Evolutionary conservation across 75 land plant species (phyloP), one percentile per base, ranked within the genome.

Genomic region (Adiantum capillusveneris): DNA sequence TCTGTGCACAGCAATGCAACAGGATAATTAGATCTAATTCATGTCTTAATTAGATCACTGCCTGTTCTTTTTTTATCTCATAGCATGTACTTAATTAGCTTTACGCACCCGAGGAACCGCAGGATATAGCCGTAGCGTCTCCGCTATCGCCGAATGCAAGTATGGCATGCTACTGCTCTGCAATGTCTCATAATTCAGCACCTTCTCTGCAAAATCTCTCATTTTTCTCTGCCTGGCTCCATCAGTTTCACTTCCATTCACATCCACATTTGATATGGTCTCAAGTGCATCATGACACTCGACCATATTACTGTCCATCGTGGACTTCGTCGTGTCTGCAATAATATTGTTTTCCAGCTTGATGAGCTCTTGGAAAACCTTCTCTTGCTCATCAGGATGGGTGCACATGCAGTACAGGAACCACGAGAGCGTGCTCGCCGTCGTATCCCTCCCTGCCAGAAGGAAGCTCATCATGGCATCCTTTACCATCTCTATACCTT

Each of bases 391-490:
- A n/a, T 43, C 51, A 13, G 70, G 70, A 31, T 73, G 48, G 18
- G 24, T 29, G 59, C 70, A 55, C 54, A 73, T 39, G 49, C 72
- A 56, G 60, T 65, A 73, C 27, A 67, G 31, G 18, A 73, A 61
- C 76, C 76, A 73, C 16, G 76, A 67, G 46, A 73, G 55, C 12
- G 65, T 60, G 20, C 53, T 56, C 18, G 71, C 76, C 18, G 76
- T 73, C 37, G 76, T 73, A 59, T 73, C 76, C 31, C 76, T 29
- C 31, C 75, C 75, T 0, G 75, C 75, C 21, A 72, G 53, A 9
- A 72, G 41, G 34, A 72, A 65, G 63, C 62, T 65, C 44, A 72
- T 61, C 20, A 72, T 49, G 14, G 66, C 68, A 59, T 72, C 75
- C 13, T 66, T 67, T 11, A 71, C 31, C 29, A 31, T 56, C 60